Base-by-base conservation (phyloP, 345 rosid genomes). In the Eucalyptus sp. region DNA sequence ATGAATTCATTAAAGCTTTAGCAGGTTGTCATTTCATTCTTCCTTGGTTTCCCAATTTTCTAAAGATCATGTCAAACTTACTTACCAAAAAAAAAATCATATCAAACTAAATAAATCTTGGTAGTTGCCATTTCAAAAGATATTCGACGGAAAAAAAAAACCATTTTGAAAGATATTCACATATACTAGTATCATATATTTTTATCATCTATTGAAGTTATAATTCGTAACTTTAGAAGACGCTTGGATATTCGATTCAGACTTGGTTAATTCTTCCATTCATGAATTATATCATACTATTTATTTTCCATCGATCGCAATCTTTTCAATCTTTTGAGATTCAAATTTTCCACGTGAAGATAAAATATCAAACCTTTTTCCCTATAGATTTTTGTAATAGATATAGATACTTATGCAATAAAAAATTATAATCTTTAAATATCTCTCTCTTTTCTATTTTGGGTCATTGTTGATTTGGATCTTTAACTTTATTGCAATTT, bases 201-300 rank as follows among this genome's bases (percentile, higher is more conserved):
- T 1, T 37, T 4, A 29, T 31, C 22, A 8, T 8, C 20, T 31
- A 3, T 0, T n/a, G 18, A 31, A 31, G 8, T 66, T 31, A 31
- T 16, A 66, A 66, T 31, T 66, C 1, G 0, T 8, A 31, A 15
- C 22, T 4, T 66, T 66, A 14, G 31, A 66, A 31, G 12, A 6
- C 1, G 4, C 62, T 0, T 9, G 3, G 29, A 10, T 22, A 22
- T 24, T 56, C 29, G 24, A 56, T 56, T 56, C 29, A 56, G 24
- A 56, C 22, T 56, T 24, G 29, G 3, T 56, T 56, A 56, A 4
- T 56, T 24, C 29, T 56, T 56, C 62, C 62, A 8, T 56, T 56
- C 62, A 24, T 0, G 29, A 24, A 56, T 56, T 24, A 56, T 56
- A 16, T 66, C 24, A 66, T 31, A 31, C 3, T 31, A 8, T 31